A percentile compares a stretch with the other conserved stretches of the same genome.
phyloP scores from a whole-genome alignment of 208 protist species.

The Trypanosoma cruzi region DNA sequence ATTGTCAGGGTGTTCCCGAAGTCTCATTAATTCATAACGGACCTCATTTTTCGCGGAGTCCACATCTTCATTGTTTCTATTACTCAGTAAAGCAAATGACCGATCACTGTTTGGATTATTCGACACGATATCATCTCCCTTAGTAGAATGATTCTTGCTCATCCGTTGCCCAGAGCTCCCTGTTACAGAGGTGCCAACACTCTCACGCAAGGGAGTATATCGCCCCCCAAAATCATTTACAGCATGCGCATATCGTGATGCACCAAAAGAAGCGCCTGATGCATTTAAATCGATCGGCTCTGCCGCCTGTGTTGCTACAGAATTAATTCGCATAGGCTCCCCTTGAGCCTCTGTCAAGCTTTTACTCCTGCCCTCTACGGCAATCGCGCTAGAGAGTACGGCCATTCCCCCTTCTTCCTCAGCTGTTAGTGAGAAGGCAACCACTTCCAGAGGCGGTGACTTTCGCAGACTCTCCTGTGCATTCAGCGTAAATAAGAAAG shows the following conservation, averaged over 20 bases:
- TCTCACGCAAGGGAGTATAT: not conserved
- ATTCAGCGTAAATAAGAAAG: slow-evolving; percentile 12
- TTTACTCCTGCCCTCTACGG: not conserved
- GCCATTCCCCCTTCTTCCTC: not conserved
- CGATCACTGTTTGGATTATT: not conserved
- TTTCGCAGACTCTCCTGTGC: slow-evolving; percentile 2
- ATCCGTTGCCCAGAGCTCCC: not conserved
- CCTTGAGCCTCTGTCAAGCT: not conserved
- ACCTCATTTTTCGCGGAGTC: not conserved
- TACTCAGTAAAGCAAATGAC: not conserved
- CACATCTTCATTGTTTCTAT: not conserved
- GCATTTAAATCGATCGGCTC: slow-evolving; percentile 4
- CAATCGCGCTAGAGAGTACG: not conserved
- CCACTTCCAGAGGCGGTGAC: slow-evolving; percentile 14
- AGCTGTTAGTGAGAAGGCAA: not conserved
- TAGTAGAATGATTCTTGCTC: not conserved
- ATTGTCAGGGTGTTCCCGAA: slow-evolving; percentile 1
- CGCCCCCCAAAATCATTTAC: not conserved
- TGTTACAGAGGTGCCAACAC: not conserved
- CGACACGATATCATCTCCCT: not conserved
- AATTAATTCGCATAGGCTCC: not conserved
- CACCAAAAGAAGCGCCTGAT: not conserved
- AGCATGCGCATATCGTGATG: not conserved
- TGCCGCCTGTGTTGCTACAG: slow-evolving; percentile 1
- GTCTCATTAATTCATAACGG: slow-evolving; percentile 4